Evolutionary conservation across 2,329 filamentous ascomycete genomes (phyloP).

Genomic region (Fusarium veterinarium): DNA sequence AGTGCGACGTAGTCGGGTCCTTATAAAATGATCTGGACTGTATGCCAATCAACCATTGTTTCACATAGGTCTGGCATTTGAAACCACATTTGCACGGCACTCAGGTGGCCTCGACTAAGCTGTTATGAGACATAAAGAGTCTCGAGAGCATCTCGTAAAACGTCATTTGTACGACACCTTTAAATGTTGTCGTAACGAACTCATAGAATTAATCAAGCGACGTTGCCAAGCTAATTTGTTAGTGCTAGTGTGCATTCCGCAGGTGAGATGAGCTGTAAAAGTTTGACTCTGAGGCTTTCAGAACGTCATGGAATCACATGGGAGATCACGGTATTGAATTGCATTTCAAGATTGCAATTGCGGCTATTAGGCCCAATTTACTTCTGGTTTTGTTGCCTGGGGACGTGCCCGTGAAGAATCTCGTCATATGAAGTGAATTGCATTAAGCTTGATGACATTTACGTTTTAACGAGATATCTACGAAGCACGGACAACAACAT

Average conservation of each 20-base stretch:
- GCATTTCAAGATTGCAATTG: neutral
- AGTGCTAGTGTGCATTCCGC: neutral
- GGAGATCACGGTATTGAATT: neutral
- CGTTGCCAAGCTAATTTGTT: fast-evolving
- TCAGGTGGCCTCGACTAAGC: neutral
- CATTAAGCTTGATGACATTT: neutral
- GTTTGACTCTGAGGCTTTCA: neutral
- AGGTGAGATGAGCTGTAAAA: fast-evolving
- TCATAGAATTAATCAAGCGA: fast-evolving
- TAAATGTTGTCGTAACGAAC: fast-evolving
- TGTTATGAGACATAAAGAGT: neutral
- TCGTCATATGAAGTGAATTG: fast-evolving
- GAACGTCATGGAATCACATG: neutral
- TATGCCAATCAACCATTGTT: neutral
- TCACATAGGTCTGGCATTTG: neutral
- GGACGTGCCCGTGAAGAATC: neutral
- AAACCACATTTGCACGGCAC: neutral
- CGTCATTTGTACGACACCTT: neutral
- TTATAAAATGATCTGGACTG: fast-evolving
- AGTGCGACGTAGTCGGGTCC: too few relatives aligned
- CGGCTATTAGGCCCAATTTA: neutral
- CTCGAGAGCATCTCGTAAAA: neutral
- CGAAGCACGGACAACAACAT: neutral
- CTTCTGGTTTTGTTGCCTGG: neutral
- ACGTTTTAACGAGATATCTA: neutral